These are phyloP conservation scores for Exsudoporus floridanus DNA, from an alignment of 1,284 basidiomycete species.

Conservation along the genomic window DNA sequence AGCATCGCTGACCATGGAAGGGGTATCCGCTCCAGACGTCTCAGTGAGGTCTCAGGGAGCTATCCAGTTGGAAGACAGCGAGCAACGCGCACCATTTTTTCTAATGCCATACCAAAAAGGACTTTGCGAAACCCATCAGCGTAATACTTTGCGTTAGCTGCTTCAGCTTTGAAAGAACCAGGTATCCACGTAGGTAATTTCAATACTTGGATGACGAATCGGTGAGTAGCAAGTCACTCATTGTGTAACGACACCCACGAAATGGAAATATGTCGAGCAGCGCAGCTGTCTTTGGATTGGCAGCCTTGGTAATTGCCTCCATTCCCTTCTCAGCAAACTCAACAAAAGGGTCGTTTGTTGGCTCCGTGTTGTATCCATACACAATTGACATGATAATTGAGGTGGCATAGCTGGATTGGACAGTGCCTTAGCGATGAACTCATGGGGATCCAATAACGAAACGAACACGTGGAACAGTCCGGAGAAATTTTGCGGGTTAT, in stretches of 20 bases:
- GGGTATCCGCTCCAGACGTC: not conserved
- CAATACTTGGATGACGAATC: not conserved
- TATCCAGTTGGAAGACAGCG: not conserved
- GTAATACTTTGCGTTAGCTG: not conserved
- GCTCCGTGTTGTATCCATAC: not conserved
- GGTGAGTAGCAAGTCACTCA: no score
- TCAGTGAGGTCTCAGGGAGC: not conserved
- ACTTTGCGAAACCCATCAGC: not conserved
- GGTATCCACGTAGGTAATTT: not conserved
- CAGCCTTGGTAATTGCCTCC: not conserved
- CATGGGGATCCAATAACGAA: not conserved
- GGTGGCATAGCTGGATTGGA: not conserved
- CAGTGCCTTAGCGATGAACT: not conserved
- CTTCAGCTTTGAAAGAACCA: not conserved
- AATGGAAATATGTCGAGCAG: not conserved
- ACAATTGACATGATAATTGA: not conserved
- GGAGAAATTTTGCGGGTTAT: not conserved
- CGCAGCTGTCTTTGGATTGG: not conserved
- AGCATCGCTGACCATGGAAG: not conserved
- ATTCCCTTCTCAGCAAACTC: not conserved
- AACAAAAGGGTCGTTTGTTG: not conserved
- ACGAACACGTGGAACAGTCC: not conserved
- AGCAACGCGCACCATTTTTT: not conserved
- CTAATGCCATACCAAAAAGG: not conserved
- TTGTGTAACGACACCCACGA: not conserved